These are phyloP conservation scores for Rugosomyces carneus DNA, from an alignment of 1,284 basidiomycete species.

Conservation along the genomic window DNA sequence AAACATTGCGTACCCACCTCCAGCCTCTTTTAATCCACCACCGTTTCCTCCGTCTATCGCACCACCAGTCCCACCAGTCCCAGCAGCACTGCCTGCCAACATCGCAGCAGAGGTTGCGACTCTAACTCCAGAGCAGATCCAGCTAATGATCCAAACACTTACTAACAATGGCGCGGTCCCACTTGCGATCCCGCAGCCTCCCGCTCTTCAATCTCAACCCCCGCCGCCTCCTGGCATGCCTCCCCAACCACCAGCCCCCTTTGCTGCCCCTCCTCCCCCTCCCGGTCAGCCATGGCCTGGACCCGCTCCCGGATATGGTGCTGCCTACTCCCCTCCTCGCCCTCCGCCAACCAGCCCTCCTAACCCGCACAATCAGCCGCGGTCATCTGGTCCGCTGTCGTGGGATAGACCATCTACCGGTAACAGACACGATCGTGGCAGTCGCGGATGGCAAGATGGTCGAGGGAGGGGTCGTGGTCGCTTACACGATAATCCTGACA, in stretches of 20 bases:
- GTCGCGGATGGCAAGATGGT: conserved; percentile 20
- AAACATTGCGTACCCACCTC: conserved; percentile 15
- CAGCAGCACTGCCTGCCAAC: conserved; percentile 10
- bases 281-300: conserved; percentile 17
- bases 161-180: conserved; percentile 15
- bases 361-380: conserved; percentile 11
- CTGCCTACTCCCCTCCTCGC: conserved; percentile 18
- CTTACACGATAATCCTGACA: conserved; percentile 26
- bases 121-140: conserved; percentile 22
- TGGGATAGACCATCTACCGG: conserved; percentile 17
- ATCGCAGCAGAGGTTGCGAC: conserved; percentile 21
- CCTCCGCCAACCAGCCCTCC: conserved; percentile 9
- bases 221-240: conserved; percentile 16
- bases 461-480: conserved; percentile 31
- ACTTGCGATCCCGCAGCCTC: conserved; percentile 14
- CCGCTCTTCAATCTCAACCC: conserved; percentile 1
- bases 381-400: conserved; percentile 14
- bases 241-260: conserved; percentile 13
- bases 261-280: conserved; percentile 14
- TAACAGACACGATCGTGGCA: conserved; percentile 16
- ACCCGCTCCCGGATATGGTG: conserved; percentile 14
- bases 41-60: conserved; percentile 9
- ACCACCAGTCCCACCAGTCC: conserved; percentile 11
- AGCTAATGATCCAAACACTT: conserved; percentile 21
- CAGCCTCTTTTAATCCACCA: conserved; percentile 11